Percentiles rank a stretch among this genome's conserved stretches.
Conservation (phyloP, 129 eudicot species). For the Solidago caesia region DNA sequence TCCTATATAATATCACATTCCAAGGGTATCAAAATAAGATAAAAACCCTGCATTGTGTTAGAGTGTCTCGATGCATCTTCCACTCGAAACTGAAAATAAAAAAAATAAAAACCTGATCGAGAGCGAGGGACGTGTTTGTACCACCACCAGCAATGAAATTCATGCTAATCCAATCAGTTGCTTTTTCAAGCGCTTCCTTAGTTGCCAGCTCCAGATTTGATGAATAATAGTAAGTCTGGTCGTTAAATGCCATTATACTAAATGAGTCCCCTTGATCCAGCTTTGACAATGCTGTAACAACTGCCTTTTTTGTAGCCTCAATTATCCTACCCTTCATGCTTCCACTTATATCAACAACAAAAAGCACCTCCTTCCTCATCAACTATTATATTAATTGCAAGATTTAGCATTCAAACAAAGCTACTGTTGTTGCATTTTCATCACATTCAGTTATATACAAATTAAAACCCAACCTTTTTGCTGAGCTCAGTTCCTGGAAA, state of each 20-base stretch:
- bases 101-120: constrained; percentile 59
- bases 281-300: constrained; percentile 53
- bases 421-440: not conserved
- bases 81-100: constrained; percentile 5
- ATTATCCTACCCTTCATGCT: constrained; percentile 90
- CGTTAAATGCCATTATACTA: constrained; percentile 76
- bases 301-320: constrained; percentile 75
- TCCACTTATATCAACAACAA: constrained; percentile 85
- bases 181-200: constrained; percentile 55
- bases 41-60: not conserved
- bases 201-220: constrained; percentile 65
- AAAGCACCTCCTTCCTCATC: constrained; percentile 64
- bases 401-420: constrained; percentile 5
- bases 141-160: constrained; percentile 80
- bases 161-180: constrained; percentile 62
- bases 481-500: constrained; percentile 58
- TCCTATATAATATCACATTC: not conserved
- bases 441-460: not conserved
- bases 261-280: constrained; percentile 67
- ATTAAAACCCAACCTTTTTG: constrained; percentile 48
- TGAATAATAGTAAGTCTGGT: constrained; percentile 58
- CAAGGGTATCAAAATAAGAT: not conserved
- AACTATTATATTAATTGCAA: constrained; percentile 42
- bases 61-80: constrained; percentile 9
- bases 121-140: constrained; percentile 71